Percentiles rank a stretch among this genome's conserved stretches.
Evolutionary conservation across 768 basidiomycete species (phyloP).

Genomic region (Kwoniella dejecticola): DNA sequence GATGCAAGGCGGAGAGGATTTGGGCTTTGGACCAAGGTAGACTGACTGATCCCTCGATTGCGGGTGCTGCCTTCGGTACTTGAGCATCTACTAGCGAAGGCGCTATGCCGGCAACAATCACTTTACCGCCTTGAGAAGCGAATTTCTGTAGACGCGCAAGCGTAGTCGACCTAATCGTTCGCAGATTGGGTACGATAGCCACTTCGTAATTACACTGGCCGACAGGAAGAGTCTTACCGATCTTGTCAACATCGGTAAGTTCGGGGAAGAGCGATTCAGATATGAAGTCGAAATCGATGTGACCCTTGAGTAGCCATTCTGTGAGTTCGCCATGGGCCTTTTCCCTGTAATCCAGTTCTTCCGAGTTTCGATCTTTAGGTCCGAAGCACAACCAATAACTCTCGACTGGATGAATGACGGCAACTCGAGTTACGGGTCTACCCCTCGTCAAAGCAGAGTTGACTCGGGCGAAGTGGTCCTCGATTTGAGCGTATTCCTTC

Average conservation of each 20-base stretch:
- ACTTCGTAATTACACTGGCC: slow-evolving; percentile 38
- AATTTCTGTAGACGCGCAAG: slow-evolving; percentile 31
- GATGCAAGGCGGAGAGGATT: slow-evolving; percentile 26
- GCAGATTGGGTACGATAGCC: slow-evolving; percentile 37
- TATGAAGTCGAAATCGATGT: slow-evolving; percentile 47
- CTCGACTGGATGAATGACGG: slow-evolving; percentile 48
- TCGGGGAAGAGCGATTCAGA: slow-evolving; percentile 38
- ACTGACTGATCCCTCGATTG: background rate
- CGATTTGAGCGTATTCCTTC: slow-evolving; percentile 38
- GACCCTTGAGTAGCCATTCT: slow-evolving; percentile 39
- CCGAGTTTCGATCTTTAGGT: slow-evolving; percentile 31
- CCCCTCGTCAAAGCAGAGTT: slow-evolving; percentile 38
- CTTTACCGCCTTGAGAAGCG: slow-evolving; percentile 29
- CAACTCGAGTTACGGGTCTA: slow-evolving; percentile 33
- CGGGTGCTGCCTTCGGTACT: background rate
- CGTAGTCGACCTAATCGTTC: slow-evolving; percentile 39
- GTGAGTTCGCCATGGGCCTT: slow-evolving; percentile 32
- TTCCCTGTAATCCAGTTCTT: slow-evolving; percentile 33
- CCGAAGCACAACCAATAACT: slow-evolving; percentile 43
- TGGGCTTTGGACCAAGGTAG: slow-evolving; percentile 25
- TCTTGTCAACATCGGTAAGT: slow-evolving; percentile 21
- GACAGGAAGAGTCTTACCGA: slow-evolving; percentile 26
- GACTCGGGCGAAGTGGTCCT: slow-evolving; percentile 41
- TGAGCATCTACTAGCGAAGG: slow-evolving; percentile 36
- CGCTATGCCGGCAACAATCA: slow-evolving; percentile 31